phyloP scores from a whole-genome alignment of 169 alveolate genomes.

The Eimeria brunetti region DNA sequence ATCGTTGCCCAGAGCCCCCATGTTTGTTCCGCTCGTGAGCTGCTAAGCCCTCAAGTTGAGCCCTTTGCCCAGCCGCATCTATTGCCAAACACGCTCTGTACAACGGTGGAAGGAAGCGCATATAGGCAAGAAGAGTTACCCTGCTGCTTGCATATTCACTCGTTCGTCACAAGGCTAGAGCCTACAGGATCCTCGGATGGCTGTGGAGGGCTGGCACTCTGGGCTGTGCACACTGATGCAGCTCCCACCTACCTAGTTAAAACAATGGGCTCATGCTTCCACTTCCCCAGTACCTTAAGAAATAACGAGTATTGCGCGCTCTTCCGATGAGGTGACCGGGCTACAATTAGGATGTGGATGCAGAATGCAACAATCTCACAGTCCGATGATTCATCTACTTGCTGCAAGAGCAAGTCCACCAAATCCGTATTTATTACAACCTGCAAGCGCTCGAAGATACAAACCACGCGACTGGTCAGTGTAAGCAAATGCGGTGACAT shows the following conservation, averaged over 20 bases:
- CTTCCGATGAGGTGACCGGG: constrained; percentile 81
- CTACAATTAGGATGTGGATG: constrained; percentile 78
- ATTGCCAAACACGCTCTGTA: constrained; percentile 79
- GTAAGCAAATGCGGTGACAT: neutral
- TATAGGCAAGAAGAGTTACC: neutral
- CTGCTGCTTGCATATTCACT: neutral
- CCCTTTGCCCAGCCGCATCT: constrained; percentile 75
- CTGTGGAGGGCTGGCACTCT: neutral
- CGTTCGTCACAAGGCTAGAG: neutral
- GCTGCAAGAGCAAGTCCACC: constrained; percentile 77
- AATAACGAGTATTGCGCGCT: constrained; percentile 74
- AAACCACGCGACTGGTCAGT: neutral
- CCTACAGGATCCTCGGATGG: too few species aligned
- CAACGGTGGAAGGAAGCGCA: neutral
- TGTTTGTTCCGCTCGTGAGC: constrained; percentile 65
- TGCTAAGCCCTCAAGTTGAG: constrained; percentile 79
- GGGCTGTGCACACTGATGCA: neutral
- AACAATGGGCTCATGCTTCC: constrained; percentile 79
- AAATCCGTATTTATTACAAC: constrained; percentile 77
- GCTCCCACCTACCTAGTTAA: constrained; percentile 52
- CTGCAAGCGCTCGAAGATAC: constrained; percentile 44
- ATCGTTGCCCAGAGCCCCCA: constrained; percentile 19
- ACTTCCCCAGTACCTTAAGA: constrained; percentile 64
- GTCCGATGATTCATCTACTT: constrained; percentile 58
- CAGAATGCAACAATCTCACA: constrained; percentile 70